Conservation (phyloP, 129 eudicot species). For the Kitagawia praeruptora region DNA sequence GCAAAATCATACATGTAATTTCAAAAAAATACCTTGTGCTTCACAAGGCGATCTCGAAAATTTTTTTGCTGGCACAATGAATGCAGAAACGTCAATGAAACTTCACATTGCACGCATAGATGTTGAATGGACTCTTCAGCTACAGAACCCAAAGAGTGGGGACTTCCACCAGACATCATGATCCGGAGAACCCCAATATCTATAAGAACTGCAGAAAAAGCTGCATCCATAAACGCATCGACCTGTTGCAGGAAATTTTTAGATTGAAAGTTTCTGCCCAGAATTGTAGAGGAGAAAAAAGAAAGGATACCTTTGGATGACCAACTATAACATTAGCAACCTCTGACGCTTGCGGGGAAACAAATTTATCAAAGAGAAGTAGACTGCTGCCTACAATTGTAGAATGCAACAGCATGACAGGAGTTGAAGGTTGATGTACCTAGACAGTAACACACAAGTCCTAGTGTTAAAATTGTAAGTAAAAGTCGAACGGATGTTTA, state of each 20-base stretch:
- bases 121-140: slow-evolving; percentile 42
- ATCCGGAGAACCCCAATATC: slow-evolving; percentile 58
- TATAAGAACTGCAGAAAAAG: slow-evolving; percentile 63
- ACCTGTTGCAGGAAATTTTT: slow-evolving; percentile 46
- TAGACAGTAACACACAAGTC: slow-evolving; percentile 23
- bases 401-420: slow-evolving; percentile 53
- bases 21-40: slow-evolving; percentile 60
- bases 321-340: slow-evolving; percentile 64
- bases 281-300: neutral
- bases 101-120: slow-evolving; percentile 81
- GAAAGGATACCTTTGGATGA: slow-evolving; percentile 57
- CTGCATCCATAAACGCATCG: slow-evolving; percentile 59
- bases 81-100: slow-evolving; percentile 78
- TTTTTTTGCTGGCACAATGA: slow-evolving; percentile 68
- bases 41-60: slow-evolving; percentile 73
- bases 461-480: slow-evolving; percentile 9
- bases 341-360: slow-evolving; percentile 74
- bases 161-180: slow-evolving; percentile 36
- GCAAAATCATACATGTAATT: neutral
- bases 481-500: neutral
- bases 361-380: slow-evolving; percentile 49
- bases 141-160: slow-evolving; percentile 20
- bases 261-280: neutral
- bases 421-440: slow-evolving; percentile 41
- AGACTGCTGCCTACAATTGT: slow-evolving; percentile 71